Conservation (phyloP, 306 rosid genomes). For the Vicia villosa region DNA sequence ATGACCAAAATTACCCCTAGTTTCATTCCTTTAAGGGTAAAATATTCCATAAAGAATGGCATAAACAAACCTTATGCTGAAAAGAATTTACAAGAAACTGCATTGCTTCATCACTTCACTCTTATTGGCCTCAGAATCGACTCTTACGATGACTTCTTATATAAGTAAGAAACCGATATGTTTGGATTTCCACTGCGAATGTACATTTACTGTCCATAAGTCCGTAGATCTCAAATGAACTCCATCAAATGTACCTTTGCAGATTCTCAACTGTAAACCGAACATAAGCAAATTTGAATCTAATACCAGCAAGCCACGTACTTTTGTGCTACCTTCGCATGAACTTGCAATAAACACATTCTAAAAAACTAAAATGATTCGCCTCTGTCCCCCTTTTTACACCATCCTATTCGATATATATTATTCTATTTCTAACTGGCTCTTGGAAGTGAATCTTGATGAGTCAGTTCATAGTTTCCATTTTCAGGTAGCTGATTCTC, state of each 20-base stretch:
- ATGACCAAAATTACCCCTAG: not conserved
- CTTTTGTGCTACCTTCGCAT: conserved; percentile 13
- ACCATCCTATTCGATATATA: conserved; percentile 2
- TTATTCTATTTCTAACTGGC: conserved; percentile 24
- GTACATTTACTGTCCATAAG: not conserved
- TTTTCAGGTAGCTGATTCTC: conserved; percentile 39
- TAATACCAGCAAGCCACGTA: not conserved
- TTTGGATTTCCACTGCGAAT: not conserved
- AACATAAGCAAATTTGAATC: not conserved
- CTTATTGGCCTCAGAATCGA: conserved; percentile 7
- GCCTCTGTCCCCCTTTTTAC: conserved; percentile 25
- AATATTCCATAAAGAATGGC: conserved; percentile 38
- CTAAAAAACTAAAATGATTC: not conserved
- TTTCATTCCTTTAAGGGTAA: conserved; percentile 20
- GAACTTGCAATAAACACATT: conserved; percentile 22
- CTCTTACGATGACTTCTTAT: not conserved
- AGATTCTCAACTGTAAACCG: not conserved
- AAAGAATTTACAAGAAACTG: conserved; percentile 36
- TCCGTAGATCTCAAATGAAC: not conserved
- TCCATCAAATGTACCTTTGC: not conserved
- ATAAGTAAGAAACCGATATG: not conserved
- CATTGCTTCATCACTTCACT: too few species aligned
- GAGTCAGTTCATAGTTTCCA: conserved; percentile 45
- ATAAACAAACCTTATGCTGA: conserved; percentile 29
- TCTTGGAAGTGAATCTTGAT: conserved; percentile 49